Conservation (phyloP, 495 filamentous ascomycete genomes). For the Hypoxylon trugodes region DNA sequence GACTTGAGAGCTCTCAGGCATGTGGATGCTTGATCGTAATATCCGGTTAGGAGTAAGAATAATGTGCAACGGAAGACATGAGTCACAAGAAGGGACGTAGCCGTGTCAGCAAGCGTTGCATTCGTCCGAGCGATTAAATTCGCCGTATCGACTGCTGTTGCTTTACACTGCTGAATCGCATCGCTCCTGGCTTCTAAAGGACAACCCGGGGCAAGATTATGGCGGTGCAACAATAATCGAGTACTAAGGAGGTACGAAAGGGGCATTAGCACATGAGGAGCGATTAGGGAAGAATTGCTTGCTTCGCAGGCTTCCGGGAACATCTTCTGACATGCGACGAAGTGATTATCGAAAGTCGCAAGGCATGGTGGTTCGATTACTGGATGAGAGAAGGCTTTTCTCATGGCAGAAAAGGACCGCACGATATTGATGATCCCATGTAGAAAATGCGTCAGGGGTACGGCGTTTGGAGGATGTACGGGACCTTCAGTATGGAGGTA, state of each 20-base stretch:
- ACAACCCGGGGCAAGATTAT: conserved; percentile 84
- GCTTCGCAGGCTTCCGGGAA: conserved; percentile 79
- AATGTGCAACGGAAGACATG: conserved; percentile 92
- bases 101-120: conserved; percentile 50
- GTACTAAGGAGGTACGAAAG: conserved; percentile 83
- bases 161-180: conserved; percentile 81
- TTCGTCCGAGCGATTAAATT: conserved; percentile 72
- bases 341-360: conserved; percentile 82
- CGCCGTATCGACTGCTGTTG: conserved; percentile 78
- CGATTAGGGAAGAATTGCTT: conserved; percentile 67
- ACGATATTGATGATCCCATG: conserved; percentile 84
- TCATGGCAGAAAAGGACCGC: conserved; percentile 79
- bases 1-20: conserved; percentile 76
- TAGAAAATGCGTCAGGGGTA: conserved; percentile 68
- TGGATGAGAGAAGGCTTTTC: conserved; percentile 73
- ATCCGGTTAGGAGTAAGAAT: conserved; percentile 76
- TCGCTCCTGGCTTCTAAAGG: conserved; percentile 66
- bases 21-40: conserved; percentile 73
- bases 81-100: conserved; percentile 68
- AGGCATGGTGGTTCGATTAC: conserved; percentile 75
- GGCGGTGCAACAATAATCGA: conserved; percentile 85
- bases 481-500: conserved; percentile 73
- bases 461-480: conserved; percentile 57
- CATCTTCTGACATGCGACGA: conserved; percentile 73
- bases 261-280: conserved; percentile 76